phyloP scores from a whole-genome alignment of 495 filamentous ascomycete genomes.

The Tricharina praecox region DNA sequence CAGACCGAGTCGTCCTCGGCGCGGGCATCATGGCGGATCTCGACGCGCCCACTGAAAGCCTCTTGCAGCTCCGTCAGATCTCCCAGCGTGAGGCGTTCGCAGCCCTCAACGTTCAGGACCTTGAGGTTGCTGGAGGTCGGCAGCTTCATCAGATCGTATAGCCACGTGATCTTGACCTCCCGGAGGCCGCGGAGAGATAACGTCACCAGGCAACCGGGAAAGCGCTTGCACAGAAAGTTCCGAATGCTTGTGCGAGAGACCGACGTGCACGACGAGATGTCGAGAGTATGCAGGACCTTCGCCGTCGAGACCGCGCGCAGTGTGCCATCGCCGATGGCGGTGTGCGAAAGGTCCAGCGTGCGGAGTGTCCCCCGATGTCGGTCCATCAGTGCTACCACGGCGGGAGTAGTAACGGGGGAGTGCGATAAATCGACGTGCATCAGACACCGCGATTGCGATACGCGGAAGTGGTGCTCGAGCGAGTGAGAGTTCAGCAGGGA shows the following conservation, averaged over 20 bases:
- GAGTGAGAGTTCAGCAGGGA: conserved; percentile 1
- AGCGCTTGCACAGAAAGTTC: conserved; percentile 14
- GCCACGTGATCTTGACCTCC: conserved; percentile 19
- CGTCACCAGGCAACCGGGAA: conserved; percentile 12
- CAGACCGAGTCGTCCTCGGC: conserved; percentile 13
- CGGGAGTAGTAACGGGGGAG: conserved; percentile 15
- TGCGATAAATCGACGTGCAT: conserved; percentile 17
- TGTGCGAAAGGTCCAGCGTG: conserved; percentile 14
- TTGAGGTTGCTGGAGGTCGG: conserved; percentile 5
- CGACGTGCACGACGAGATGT: conserved; percentile 12
- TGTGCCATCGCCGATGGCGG: conserved; percentile 17
- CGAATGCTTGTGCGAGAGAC: conserved; percentile 11
- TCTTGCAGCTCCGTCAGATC: conserved; percentile 18
- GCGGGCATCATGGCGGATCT: conserved; percentile 12
- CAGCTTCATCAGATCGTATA: conserved; percentile 15
- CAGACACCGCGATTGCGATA: conserved; percentile 6
- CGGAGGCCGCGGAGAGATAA: conserved; percentile 13
- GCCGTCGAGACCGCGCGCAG: conserved; percentile 18
- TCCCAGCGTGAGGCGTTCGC: conserved; percentile 17
- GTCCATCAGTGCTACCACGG: conserved; percentile 16
- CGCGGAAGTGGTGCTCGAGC: conserved; percentile 17
- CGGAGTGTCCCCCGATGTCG: conserved; percentile 12
- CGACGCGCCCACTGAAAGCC: conserved; percentile 7
- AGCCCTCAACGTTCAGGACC: conserved; percentile 16
- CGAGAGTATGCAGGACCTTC: conserved; percentile 10